Evolutionary conservation across 768 basidiomycete species (phyloP).

Genomic region (Omphalotus guepiniiformis): DNA sequence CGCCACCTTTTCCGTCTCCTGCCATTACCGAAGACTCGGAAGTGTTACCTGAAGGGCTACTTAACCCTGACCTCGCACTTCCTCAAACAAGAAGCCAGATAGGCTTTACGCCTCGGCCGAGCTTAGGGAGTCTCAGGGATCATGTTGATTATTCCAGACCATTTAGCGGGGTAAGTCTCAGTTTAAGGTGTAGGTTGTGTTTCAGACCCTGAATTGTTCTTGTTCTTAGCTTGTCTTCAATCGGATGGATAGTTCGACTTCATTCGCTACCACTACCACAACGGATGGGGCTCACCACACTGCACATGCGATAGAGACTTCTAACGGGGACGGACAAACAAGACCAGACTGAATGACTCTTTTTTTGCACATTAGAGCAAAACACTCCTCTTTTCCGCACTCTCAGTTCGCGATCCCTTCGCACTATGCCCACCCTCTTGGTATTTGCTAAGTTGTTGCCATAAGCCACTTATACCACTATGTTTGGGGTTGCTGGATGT

Average conservation of each 20-base stretch:
- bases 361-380: too few species aligned
- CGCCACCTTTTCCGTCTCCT: not conserved
- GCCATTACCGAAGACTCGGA: not conserved
- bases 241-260: slow-evolving; percentile 5
- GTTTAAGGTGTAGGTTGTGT: not conserved
- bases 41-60: not conserved
- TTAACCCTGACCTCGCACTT: slow-evolving; percentile 2
- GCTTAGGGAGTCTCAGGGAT: slow-evolving; percentile 7
- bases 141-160: slow-evolving; percentile 8
- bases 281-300: not conserved
- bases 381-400: too few species aligned
- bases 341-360: too few species aligned
- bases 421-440: too few species aligned
- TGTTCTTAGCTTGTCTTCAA: slow-evolving; percentile 3
- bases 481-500: too few species aligned
- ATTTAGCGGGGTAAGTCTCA: slow-evolving; percentile 4
- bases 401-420: too few species aligned
- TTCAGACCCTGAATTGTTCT: not conserved
- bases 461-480: too few species aligned
- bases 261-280: slow-evolving; percentile 1
- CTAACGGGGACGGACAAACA: too few species aligned
- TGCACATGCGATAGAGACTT: not conserved
- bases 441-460: too few species aligned
- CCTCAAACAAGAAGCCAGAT: too few species aligned
- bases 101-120: too few species aligned